Evolutionary conservation across 2,329 filamentous ascomycete genomes (phyloP), one percentile per base, ranked within the genome.

Genomic region (Corinectria fuckeliana): DNA sequence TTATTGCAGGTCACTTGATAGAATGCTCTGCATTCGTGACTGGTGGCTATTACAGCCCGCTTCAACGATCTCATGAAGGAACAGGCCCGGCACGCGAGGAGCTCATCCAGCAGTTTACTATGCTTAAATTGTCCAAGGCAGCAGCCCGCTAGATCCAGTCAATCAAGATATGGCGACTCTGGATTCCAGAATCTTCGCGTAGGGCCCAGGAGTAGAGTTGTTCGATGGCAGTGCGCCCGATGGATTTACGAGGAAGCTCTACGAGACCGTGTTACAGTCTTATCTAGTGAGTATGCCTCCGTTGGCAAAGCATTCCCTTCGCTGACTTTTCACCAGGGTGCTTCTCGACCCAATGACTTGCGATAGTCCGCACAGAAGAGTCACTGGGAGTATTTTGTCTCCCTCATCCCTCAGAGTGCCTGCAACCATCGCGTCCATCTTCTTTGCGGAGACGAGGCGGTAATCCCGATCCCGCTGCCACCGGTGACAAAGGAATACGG

Each of bases 111-210:
- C 68, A 72, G 21, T 62, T 74, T 41, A 73, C 73, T 16, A 76
- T 79, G 39, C 60, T 72, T 25, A 68, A 68, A 30, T 74, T 74
- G 49, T 63, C 36, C 78, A 79, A 48, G 80, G 80, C 10, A 74
- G 71, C 3, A 73, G 70, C 4, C 71, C 74, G 1, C 66, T 71
- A 1, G 68, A 80, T 49, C 76, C 77, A 0, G 66, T 59, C 5
- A 76, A 74, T 36, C 79, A 82, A 36, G 76, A 77, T 18, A 73
- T 75, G 1, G 80, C 80, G 1, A 83, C 80, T 1, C 80, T 82
- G 1, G 78, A 80, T 58, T 76, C 81, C 64, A 64, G 78, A 45
- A 71, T 79, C 62, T 74, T 81, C 62, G 75, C 75, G 0, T 78
- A 86, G 63, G 79, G 53, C 5, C 16, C 34, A 3, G 21, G 36